Base-by-base conservation (phyloP, 805 yeast species). In the Wickerhamiella dianesei region DNA sequence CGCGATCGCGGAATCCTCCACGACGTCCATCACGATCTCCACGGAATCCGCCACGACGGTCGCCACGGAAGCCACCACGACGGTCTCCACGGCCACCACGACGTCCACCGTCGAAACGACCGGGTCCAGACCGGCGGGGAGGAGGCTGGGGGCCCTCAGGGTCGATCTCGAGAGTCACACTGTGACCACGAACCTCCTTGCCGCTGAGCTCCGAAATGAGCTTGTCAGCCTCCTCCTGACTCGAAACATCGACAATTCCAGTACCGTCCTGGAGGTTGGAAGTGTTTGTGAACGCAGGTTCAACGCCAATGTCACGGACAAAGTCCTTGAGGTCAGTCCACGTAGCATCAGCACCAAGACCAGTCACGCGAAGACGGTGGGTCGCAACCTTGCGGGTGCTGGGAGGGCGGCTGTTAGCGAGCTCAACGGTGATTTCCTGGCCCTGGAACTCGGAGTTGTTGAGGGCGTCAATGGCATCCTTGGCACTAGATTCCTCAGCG, bases 181-280 rank as follows among this genome's bases (percentile, higher is more conserved):
- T 68, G 45, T 75, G 63, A 55, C 87, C 95, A 62, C 76, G 75
- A 71, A 76, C 79, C 51, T 80, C 89, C 51, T 77, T 70, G 55
- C 51, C 95, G 61, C 86, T 87, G 56, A 92, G 69, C 48, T 75
- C 74, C 45, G 75, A 75, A 18, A 92, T 89, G n/a, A 89, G 95
- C 59, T 78, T 66, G 9, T 88, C 79, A 9, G 97, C 87, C 61
- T 92, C 98, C 49, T 84, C 95, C 19, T 94, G 78, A 32, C 89
- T 80, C 36, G 94, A 82, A 63, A 92, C 92, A 64, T 92, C 94
- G 3, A 97, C 97, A 70, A 92, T 52, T 47, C 66, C 71, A 40
- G 60, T 56, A 40, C 66, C 65, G 42, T 63, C 69, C 6, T 64
- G 57, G 43, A 44, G 48, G n/a, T 63, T 59, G 5, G 64, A 56